Evolutionary conservation across 2,329 filamentous ascomycete species (phyloP).

Genomic region (Peltaster fructicola): DNA sequence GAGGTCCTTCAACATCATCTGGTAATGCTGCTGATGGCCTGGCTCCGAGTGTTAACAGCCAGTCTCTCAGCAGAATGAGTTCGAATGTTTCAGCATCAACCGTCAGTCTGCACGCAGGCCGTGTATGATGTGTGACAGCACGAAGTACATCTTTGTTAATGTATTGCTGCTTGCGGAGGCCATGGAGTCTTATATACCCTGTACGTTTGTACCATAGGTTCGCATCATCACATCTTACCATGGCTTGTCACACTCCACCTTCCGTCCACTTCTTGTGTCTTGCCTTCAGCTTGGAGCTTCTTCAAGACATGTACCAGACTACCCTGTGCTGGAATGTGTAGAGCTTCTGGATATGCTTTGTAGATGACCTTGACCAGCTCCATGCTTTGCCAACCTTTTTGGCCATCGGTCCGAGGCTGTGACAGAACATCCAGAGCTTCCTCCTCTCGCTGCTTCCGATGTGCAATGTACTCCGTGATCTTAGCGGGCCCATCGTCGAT

Average conservation of each 20-base stretch:
- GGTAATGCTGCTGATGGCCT: no score
- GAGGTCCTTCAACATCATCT: no score
- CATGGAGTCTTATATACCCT: no score
- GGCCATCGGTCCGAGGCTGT: slow-evolving; percentile 2
- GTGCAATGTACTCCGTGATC: slow-evolving; percentile 67
- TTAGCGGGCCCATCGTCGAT: slow-evolving; percentile 54
- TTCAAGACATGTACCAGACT: slow-evolving; percentile 62
- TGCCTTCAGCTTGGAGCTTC: slow-evolving; percentile 63
- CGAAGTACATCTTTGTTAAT: no score
- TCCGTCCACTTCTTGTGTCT: slow-evolving; percentile 28
- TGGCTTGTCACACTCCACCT: slow-evolving; percentile 21
- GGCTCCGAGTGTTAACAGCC: no score
- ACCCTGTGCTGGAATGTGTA: slow-evolving; percentile 58
- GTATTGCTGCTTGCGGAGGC: no score
- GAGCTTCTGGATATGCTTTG: slow-evolving; percentile 52
- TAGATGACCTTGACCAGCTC: slow-evolving; percentile 85
- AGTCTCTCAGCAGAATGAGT: no score
- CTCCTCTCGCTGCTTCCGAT: slow-evolving; percentile 61
- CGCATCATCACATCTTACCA: no score
- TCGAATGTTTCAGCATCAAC: no score
- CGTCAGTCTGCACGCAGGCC: no score
- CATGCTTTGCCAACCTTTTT: slow-evolving; percentile 47
- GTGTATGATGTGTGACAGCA: no score
- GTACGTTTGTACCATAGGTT: no score
- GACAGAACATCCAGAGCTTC: slow-evolving; percentile 52